Evolutionary conservation across 1,284 basidiomycete species (phyloP).

Genomic region (Sporisorium exsertum): DNA sequence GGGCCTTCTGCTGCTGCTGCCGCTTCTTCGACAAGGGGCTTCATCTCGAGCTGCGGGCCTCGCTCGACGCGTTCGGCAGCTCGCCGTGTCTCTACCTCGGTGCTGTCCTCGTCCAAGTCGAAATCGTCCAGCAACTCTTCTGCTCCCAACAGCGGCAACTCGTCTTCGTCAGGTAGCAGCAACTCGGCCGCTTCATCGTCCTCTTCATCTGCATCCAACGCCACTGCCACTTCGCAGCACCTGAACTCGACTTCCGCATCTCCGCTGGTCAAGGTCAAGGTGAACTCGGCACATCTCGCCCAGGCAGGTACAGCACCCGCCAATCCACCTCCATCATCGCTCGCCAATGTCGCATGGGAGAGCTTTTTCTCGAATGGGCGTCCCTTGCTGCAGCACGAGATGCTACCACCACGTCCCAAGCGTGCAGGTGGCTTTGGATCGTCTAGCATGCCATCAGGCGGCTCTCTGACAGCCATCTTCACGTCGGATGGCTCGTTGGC

Average conservation of each 20-base stretch:
- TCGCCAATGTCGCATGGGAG: conserved; percentile 48
- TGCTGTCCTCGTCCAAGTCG: conserved; percentile 39
- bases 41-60: conserved; percentile 39
- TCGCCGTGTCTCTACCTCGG: conserved; percentile 32
- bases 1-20: conserved; percentile 14
- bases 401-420: conserved; percentile 50
- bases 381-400: conserved; percentile 56
- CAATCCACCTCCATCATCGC: conserved; percentile 52
- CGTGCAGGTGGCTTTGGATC: conserved; percentile 31
- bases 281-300: conserved; percentile 17
- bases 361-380: conserved; percentile 54
- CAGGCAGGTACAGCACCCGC: conserved; percentile 26
- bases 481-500: conserved; percentile 37
- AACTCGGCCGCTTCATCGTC: conserved; percentile 38
- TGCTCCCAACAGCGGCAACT: conserved; percentile 23
- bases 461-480: conserved; percentile 44
- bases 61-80: conserved; percentile 31
- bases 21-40: conserved; percentile 16
- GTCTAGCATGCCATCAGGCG: conserved; percentile 29
- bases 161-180: conserved; percentile 28
- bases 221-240: conserved; percentile 20
- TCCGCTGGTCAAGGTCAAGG: conserved; percentile 33
- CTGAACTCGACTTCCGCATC: conserved; percentile 17
- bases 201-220: conserved; percentile 27
- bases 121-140: conserved; percentile 36